Percentiles rank a stretch among this genome's conserved stretches.
Conservation (phyloP, 2,329 filamentous ascomycete genomes). For the Ophiostoma triangulosporum region DNA sequence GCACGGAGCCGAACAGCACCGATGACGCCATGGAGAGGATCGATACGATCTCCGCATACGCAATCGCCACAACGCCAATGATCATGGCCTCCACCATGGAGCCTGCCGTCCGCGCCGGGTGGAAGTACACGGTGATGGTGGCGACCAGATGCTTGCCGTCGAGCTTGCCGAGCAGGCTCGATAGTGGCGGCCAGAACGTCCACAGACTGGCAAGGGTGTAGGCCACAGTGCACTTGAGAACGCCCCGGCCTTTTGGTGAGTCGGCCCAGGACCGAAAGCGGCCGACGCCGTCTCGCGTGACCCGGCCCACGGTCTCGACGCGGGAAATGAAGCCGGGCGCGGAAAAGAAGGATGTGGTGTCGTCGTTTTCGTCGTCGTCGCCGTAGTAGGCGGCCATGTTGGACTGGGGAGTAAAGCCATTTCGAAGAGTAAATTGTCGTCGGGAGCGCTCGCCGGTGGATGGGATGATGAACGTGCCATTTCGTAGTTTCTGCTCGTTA, state of each 20-base stretch:
- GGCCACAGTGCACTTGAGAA: conserved; percentile 82
- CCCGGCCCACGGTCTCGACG: conserved; percentile 3
- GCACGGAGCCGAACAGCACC: conserved; percentile 56
- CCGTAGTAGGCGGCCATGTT: neutral
- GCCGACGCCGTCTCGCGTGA: conserved; percentile 6
- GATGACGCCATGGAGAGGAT: conserved; percentile 82
- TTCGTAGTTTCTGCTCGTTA: conserved; percentile 51
- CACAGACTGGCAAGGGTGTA: conserved; percentile 78
- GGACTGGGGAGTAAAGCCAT: conserved; percentile 5
- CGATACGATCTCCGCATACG: conserved; percentile 63
- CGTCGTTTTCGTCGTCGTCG: conserved; percentile 18
- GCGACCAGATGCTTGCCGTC: conserved; percentile 92
- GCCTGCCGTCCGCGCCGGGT: conserved; percentile 72
- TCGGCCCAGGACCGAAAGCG: conserved; percentile 45
- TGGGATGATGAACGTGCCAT: conserved; percentile 79
- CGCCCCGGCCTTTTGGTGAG: conserved; percentile 62
- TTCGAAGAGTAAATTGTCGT: conserved; percentile 64
- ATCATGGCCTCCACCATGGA: conserved; percentile 81
- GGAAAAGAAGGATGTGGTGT: conserved; percentile 21
- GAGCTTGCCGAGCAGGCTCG: conserved; percentile 61
- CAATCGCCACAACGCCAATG: conserved; percentile 62
- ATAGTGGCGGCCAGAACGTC: conserved; percentile 65
- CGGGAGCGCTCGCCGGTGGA: conserved; percentile 73
- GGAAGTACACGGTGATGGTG: conserved; percentile 89
- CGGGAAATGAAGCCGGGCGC: conserved; percentile 18